A percentile compares a stretch with the other conserved stretches of the same genome.
Conservation (phyloP, 176 grass and related monocot species). For the Rhynchospora pubera region DNA sequence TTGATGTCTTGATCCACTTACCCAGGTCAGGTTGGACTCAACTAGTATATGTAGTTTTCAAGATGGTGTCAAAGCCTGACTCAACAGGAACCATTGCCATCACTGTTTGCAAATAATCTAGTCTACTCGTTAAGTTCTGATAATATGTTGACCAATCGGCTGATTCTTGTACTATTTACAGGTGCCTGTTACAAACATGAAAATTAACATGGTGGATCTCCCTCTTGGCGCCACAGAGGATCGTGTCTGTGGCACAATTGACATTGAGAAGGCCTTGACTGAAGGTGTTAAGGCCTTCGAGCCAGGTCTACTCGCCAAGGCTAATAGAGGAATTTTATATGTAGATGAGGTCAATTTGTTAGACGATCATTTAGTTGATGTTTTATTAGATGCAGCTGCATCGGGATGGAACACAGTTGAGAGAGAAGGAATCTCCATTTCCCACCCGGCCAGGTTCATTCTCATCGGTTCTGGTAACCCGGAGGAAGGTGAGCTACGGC, state of each 20-base stretch:
- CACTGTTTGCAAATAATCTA: not conserved
- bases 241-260: slow-evolving; percentile 96
- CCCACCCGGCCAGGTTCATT: slow-evolving; percentile 91
- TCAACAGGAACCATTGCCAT: not conserved
- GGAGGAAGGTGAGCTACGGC: slow-evolving; percentile 88
- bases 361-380: slow-evolving; percentile 91
- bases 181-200: slow-evolving; percentile 44
- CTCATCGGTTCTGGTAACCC: slow-evolving; percentile 96
- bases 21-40: not conserved
- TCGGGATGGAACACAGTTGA: slow-evolving; percentile 98
- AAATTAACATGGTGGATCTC: slow-evolving; percentile 96
- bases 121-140: not conserved
- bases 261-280: slow-evolving; percentile 96
- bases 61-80: not conserved
- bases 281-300: slow-evolving; percentile 98
- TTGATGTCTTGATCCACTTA: not conserved
- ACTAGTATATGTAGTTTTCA: not conserved
- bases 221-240: slow-evolving; percentile 96
- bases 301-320: slow-evolving; percentile 87
- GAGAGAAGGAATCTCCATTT: slow-evolving; percentile 98
- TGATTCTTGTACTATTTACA: not conserved
- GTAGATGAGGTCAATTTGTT: slow-evolving; percentile 94
- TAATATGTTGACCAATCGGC: not conserved
- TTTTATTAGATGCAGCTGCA: slow-evolving; percentile 75
- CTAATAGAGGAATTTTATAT: slow-evolving; percentile 93